Evolutionary conservation across 768 basidiomycete species (phyloP).

Genomic region (Mycena vitilis): DNA sequence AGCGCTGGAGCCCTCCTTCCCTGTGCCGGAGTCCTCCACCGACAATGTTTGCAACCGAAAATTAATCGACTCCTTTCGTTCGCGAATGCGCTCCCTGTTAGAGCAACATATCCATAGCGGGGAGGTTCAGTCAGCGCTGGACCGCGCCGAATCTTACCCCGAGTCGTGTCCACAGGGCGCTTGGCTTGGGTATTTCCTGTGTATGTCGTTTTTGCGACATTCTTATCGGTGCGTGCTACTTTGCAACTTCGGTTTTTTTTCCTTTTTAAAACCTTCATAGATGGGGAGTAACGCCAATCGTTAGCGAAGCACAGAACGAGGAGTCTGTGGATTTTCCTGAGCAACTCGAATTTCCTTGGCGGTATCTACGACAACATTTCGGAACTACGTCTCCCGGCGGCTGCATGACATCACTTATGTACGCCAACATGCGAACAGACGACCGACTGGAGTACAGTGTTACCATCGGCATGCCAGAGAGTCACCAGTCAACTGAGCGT

Average conservation of each 20-base stretch:
- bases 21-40: constrained; percentile 35
- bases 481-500: constrained; percentile 32
- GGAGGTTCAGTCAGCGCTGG: constrained; percentile 33
- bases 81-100: constrained; percentile 30
- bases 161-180: constrained; percentile 31
- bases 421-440: constrained; percentile 33
- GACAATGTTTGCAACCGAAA: constrained; percentile 36
- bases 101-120: constrained; percentile 24
- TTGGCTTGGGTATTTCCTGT: constrained; percentile 37
- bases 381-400: constrained; percentile 37
- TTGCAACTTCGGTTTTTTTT: neutral
- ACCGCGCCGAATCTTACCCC: constrained; percentile 29
- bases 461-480: constrained; percentile 36
- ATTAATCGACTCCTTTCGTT: constrained; percentile 37
- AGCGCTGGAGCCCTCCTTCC: constrained; percentile 34
- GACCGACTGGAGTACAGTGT: constrained; percentile 37
- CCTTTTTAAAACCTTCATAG: constrained; percentile 24
- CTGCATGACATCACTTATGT: constrained; percentile 39
- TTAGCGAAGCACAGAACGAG: constrained; percentile 39
- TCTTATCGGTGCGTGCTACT: constrained; percentile 35
- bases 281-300: constrained; percentile 39
- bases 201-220: constrained; percentile 37
- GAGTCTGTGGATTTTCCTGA: constrained; percentile 36
- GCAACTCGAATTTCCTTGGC: constrained; percentile 36
- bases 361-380: constrained; percentile 33